Evolutionary conservation across 331 rosid genomes (phyloP), one percentile per base, ranked within the genome.

Genomic region (Stylosanthes scabra): DNA sequence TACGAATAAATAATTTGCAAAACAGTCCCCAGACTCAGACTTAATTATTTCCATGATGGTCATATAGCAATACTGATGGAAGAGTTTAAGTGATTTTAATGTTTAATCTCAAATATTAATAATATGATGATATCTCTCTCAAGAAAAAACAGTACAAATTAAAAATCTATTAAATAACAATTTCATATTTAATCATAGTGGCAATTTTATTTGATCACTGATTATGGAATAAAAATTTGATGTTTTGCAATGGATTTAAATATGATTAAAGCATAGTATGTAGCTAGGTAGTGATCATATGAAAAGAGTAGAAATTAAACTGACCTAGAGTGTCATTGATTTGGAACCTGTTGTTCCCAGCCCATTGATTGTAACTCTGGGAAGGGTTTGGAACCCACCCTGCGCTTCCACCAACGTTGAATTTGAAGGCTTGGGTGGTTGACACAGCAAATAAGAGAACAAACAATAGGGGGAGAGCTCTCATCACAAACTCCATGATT

Each of bases 361-460:
- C 69, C 98, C 98, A 94, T 2, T 69, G 58, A 40, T 11, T 61
- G 84, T 85, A 94, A 16, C 12, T 65, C 83, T 86, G 81, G 0
- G 96, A 80, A 13, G 97, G 95, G 15, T 86, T 81, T 62, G 80
- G 51, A 25, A 86, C 86, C 98, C 98, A 94, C 3, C 95, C 98
- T 12, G 76, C 73, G 14, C 6, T 79, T 54, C 93, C 95, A 16
- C 98, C 98, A 9, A 86, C 96, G 44, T 65, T 9, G 66, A 85
- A 85, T 16, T 63, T 80, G 69, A 2, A 2, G 0, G 87, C 97
- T 51, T 79, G 67, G 27, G 87, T 79, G 11, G 50, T 54, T 29
- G 80, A 83, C 29, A 82, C 34, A 56, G 76, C 64, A 46, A 61
- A 49, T 20, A 82, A 16, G 10, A 79, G 66, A 58, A 78, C 8